A percentile compares a stretch with the other conserved stretches of the same genome.
phyloP scores from a whole-genome alignment of 352 stramenopile genomes.

The Phytophthora gonapodyides region DNA sequence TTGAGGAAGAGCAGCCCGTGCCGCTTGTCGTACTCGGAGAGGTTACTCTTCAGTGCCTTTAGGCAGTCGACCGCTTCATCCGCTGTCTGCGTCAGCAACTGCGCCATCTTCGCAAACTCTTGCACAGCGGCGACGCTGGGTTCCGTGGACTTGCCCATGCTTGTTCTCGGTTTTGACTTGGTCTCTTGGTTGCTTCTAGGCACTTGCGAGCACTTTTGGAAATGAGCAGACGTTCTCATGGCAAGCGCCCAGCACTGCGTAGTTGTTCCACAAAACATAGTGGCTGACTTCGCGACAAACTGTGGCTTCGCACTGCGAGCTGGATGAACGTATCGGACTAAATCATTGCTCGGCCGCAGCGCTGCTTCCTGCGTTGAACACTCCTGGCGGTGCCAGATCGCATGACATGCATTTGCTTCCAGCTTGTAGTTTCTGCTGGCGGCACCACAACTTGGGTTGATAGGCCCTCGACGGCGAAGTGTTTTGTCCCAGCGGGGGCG shows the following conservation, averaged over 20 bases:
- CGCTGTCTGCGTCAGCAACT: slow-evolving; percentile 26
- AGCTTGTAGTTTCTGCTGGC: too few relatives aligned
- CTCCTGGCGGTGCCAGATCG: too few relatives aligned
- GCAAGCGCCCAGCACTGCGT: neutral
- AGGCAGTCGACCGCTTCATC: slow-evolving; percentile 16
- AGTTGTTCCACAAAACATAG: neutral
- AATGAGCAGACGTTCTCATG: slow-evolving; percentile 14
- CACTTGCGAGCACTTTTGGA: slow-evolving; percentile 5
- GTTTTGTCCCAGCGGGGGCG: too few relatives aligned
- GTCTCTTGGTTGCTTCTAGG: slow-evolving; percentile 1
- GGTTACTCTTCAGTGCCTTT: slow-evolving; percentile 22
- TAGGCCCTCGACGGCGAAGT: too few relatives aligned
- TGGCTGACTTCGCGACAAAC: neutral
- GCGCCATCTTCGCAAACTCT: slow-evolving; percentile 25
- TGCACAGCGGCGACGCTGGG: slow-evolving; percentile 8
- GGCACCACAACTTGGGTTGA: too few relatives aligned
- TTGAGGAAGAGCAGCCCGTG: slow-evolving; percentile 31
- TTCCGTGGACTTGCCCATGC: slow-evolving; percentile 26
- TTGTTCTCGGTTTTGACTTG: neutral
- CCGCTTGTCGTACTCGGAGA: slow-evolving; percentile 28
- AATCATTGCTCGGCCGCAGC: neutral
- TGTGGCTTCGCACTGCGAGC: too few relatives aligned
- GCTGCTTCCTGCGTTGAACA: too few relatives aligned
- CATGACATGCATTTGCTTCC: too few relatives aligned
- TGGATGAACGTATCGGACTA: too few relatives aligned